Percentiles rank a stretch among this genome's conserved stretches.
Evolutionary conservation across 371 early-diverging fungal genomes (phyloP).

Genomic region (Mucor indicus): DNA sequence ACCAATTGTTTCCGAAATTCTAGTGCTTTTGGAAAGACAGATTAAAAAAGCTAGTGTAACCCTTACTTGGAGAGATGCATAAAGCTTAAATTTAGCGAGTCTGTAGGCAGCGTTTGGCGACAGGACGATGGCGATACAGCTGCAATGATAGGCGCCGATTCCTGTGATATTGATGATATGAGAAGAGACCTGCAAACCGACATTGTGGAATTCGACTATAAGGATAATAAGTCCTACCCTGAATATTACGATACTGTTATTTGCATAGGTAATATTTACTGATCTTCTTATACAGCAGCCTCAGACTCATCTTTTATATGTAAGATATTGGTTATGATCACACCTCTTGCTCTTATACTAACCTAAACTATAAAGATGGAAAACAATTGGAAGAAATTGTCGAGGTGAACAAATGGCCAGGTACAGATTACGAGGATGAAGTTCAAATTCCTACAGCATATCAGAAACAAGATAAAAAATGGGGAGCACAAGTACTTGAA

Average conservation of each 20-base stretch:
- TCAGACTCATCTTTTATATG: no score
- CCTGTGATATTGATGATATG: conserved; percentile 7
- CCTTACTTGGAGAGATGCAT: not conserved
- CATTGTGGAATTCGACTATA: not conserved
- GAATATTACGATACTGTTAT: not conserved
- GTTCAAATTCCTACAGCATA: conserved; percentile 1
- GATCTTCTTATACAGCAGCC: not conserved
- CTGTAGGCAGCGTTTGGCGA: no score
- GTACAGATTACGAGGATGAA: not conserved
- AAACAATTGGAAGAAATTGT: not conserved
- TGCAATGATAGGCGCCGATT: conserved; percentile 7
- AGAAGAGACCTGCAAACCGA: conserved; percentile 6
- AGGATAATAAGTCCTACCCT: not conserved
- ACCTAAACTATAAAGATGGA: not conserved
- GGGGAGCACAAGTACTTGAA: not conserved
- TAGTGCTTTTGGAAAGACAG: conserved; percentile 6
- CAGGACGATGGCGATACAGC: conserved; percentile 1
- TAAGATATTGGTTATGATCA: conserved; percentile 9
- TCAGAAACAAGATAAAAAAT: not conserved
- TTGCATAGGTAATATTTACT: conserved; percentile 2
- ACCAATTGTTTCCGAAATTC: conserved; percentile 6
- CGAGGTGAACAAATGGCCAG: conserved; percentile 1
- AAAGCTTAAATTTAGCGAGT: not conserved
- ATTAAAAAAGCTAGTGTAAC: conserved; percentile 1
- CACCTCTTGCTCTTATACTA: conserved; percentile 1